Conservation (phyloP, 2,329 filamentous ascomycete species). For the Remersonia thermophila region DNA sequence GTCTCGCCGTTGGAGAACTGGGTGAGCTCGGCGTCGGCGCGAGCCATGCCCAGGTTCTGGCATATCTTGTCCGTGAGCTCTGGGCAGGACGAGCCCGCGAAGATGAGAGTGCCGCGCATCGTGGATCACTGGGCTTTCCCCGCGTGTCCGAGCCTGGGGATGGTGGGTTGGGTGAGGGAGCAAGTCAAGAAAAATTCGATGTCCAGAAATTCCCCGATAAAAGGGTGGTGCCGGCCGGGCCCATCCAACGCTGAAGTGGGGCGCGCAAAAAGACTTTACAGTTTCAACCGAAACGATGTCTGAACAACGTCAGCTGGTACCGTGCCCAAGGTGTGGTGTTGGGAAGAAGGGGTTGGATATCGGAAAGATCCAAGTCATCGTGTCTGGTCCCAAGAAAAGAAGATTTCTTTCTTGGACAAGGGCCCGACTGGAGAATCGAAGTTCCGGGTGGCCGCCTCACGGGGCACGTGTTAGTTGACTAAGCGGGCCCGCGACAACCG, state of each 20-base stretch:
- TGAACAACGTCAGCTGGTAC: no score
- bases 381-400: no score
- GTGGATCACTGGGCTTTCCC: constrained; percentile 19
- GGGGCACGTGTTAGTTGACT: no score
- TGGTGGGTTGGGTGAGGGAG: neutral
- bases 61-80: constrained; percentile 54
- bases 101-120: constrained; percentile 57
- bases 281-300: no score
- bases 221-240: constrained; percentile 1
- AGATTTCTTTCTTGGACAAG: no score
- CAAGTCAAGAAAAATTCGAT: neutral
- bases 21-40: constrained; percentile 52
- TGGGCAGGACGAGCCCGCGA: constrained; percentile 55
- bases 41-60: constrained; percentile 53
- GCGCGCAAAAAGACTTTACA: no score
- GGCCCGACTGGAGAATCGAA: no score
- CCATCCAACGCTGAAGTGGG: neutral
- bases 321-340: no score
- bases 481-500: no score
- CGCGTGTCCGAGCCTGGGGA: neutral
- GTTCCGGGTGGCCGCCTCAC: no score
- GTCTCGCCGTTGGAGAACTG: constrained; percentile 65
- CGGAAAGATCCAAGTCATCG: no score
- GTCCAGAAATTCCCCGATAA: neutral
- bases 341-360: no score